phyloP scores from a whole-genome alignment of 2,329 filamentous ascomycete genomes.

The Immersiporthe knoxdaviesiana region DNA sequence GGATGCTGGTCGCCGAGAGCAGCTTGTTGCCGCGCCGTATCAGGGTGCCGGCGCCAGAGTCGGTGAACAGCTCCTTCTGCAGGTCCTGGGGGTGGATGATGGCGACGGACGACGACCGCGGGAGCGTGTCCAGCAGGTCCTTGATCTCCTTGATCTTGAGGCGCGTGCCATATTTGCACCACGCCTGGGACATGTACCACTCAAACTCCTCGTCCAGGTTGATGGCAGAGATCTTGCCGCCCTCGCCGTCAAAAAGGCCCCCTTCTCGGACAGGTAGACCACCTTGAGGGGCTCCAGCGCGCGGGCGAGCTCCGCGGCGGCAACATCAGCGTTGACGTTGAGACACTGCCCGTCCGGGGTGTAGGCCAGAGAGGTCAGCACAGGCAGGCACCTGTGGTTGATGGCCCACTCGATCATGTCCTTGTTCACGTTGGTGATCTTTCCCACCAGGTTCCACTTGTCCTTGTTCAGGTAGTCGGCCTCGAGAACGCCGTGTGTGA shows the following conservation, averaged over 20 bases:
- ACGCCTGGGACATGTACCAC: slow-evolving; percentile 87
- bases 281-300: slow-evolving; percentile 93
- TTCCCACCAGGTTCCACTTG: slow-evolving; percentile 93
- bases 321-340: slow-evolving; percentile 97
- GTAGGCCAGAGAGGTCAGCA: slow-evolving; percentile 96
- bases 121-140: slow-evolving; percentile 85
- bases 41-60: slow-evolving; percentile 90
- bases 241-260: slow-evolving; percentile 89
- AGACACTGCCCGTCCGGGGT: slow-evolving; percentile 87
- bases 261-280: slow-evolving; percentile 98
- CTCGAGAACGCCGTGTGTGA: slow-evolving; percentile 86
- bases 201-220: slow-evolving; percentile 98
- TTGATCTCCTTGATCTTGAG: slow-evolving; percentile 99
- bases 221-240: slow-evolving; percentile 94
- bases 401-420: slow-evolving; percentile 89
- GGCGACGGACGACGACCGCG: slow-evolving; percentile 89
- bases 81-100: slow-evolving; percentile 97
- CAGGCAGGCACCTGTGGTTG: slow-evolving; percentile 85
- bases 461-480: slow-evolving; percentile 96
- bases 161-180: slow-evolving; percentile 92
- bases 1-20: slow-evolving; percentile 69
- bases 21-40: slow-evolving; percentile 93
- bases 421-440: slow-evolving; percentile 92
- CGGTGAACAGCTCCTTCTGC: slow-evolving; percentile 95
- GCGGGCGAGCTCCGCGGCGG: slow-evolving; percentile 88